These are phyloP conservation scores for Sherardia arvensis DNA, from an alignment of 257 asterid species.

Conservation along the genomic window DNA sequence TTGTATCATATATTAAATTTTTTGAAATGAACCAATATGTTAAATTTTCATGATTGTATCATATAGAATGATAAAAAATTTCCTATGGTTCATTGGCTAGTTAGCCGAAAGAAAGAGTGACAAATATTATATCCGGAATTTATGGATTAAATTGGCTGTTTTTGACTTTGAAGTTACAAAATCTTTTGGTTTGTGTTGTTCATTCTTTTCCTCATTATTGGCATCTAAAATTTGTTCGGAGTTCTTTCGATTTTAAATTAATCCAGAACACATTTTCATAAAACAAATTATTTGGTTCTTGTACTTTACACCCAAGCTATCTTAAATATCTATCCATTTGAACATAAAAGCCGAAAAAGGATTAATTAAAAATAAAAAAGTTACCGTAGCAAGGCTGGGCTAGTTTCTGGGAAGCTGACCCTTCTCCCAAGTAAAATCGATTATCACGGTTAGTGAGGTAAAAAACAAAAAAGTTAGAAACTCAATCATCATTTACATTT, in stretches of 20 bases:
- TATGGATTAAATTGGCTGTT: neutral
- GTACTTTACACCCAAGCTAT: neutral
- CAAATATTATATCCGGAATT: neutral
- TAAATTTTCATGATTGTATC: too few species aligned
- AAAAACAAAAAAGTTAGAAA: neutral
- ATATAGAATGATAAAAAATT: too few species aligned
- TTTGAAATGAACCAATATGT: too few species aligned
- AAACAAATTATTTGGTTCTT: neutral
- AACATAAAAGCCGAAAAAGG: neutral
- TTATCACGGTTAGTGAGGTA: neutral
- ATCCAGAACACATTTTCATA: neutral
- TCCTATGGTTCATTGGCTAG: too few species aligned
- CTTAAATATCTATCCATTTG: neutral
- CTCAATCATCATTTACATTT: neutral
- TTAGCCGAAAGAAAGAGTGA: too few species aligned
- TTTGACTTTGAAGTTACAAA: neutral
- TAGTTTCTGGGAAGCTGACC: neutral
- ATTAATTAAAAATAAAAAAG: neutral
- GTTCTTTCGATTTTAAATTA: neutral
- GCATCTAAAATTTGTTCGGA: neutral
- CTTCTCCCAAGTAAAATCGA: neutral
- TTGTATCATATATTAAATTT: too few species aligned
- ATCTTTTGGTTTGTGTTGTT: neutral
- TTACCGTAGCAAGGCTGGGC: neutral
- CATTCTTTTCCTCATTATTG: conserved; percentile 2